Conservation (phyloP, 345 rosid genomes). For the Eucalyptus pauciflora region DNA sequence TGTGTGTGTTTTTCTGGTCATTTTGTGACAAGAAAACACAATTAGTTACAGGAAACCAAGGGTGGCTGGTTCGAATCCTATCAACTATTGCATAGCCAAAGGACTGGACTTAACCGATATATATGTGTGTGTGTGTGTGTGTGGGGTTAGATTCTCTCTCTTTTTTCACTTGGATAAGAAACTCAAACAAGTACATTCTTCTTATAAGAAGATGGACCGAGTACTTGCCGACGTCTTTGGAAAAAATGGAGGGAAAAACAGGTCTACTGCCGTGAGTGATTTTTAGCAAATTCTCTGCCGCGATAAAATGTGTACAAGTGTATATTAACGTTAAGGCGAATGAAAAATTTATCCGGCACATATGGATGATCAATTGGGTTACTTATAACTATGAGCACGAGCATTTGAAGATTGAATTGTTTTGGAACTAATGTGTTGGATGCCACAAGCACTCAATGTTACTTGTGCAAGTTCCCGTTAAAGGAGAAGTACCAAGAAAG, state of each 20-base stretch:
- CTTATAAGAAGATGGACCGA: neutral
- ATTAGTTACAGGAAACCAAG: too few relatives aligned
- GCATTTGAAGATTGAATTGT: neutral
- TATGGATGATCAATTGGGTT: neutral
- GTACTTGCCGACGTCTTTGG: neutral
- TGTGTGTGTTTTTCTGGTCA: fast-evolving
- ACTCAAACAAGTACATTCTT: neutral
- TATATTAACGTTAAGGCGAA: neutral
- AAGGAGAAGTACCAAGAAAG: too few relatives aligned
- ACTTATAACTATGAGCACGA: neutral
- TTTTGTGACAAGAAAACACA: too few relatives aligned
- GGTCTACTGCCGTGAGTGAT: neutral
- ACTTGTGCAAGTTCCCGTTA: neutral
- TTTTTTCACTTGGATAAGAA: neutral
- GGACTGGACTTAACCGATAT: too few relatives aligned
- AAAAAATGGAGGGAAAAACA: neutral
- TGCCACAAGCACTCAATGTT: fast-evolving
- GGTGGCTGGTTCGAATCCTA: too few relatives aligned
- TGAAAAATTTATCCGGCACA: neutral
- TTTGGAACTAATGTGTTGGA: neutral
- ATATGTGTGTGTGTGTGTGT: too few relatives aligned
- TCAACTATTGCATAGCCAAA: too few relatives aligned
- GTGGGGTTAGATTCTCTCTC: too few relatives aligned
- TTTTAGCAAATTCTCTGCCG: neutral
- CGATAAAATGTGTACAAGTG: neutral